phyloP scores from a whole-genome alignment of 257 asterid genomes.

The Plantago ovata region DNA sequence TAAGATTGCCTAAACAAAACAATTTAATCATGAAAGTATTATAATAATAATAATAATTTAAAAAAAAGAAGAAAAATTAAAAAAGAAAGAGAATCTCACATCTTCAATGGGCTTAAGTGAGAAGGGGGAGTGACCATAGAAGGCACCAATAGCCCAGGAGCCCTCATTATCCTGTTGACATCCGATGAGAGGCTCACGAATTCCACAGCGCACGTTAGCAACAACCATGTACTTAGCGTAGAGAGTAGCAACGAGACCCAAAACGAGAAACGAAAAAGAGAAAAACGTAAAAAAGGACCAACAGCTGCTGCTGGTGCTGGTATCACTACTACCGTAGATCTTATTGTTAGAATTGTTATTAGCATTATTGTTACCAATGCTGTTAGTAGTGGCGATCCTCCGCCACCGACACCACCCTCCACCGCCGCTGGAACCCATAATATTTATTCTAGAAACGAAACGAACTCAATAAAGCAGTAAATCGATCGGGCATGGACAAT shows the following conservation, averaged over 20 bases:
- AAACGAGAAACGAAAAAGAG: conserved; percentile 49
- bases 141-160: conserved; percentile 89
- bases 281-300: conserved; percentile 49
- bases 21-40: no score
- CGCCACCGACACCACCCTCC: conserved; percentile 34
- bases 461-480: no score
- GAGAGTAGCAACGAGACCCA: conserved; percentile 67
- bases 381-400: conserved; percentile 14
- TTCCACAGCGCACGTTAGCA: conserved; percentile 54
- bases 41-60: neutral
- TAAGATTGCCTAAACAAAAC: no score
- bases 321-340: conserved; percentile 16
- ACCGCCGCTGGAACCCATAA: conserved; percentile 15
- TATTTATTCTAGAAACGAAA: no score
- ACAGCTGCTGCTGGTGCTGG: conserved; percentile 22
- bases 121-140: conserved; percentile 87
- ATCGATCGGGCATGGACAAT: no score
- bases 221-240: conserved; percentile 54
- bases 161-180: conserved; percentile 85
- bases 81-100: conserved; percentile 30
- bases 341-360: neutral
- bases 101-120: conserved; percentile 88
- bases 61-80: neutral
- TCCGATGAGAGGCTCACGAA: conserved; percentile 36
- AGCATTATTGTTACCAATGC: conserved; percentile 17